phyloP scores from a whole-genome alignment of 768 basidiomycete genomes.

The Exidia glandulosa region DNA sequence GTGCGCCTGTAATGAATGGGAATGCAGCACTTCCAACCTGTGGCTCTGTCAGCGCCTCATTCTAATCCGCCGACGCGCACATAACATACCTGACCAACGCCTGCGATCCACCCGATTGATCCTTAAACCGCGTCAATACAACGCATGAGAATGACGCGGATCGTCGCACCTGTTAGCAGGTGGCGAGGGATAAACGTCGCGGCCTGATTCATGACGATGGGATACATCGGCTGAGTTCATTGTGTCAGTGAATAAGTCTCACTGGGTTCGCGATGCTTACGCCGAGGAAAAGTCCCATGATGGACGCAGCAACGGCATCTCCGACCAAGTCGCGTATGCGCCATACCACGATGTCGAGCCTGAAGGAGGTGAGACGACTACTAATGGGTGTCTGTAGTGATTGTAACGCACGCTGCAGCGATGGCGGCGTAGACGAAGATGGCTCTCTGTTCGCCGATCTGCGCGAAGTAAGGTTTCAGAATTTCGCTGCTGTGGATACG shows the following conservation, averaged over 20 bases:
- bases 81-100: conserved; percentile 52
- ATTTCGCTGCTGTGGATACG: no score
- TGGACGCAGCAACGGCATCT: conserved; percentile 39
- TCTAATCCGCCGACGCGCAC: no score
- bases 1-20: conserved; percentile 62
- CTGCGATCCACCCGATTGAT: conserved; percentile 30
- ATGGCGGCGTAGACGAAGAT: not conserved
- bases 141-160: no score
- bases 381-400: not conserved
- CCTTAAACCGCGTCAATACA: no score
- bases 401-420: conserved; percentile 9
- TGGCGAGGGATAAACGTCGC: conserved; percentile 58
- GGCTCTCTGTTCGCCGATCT: not conserved
- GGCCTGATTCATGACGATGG: conserved; percentile 56
- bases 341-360: conserved; percentile 49
- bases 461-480: not conserved
- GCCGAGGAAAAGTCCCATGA: conserved; percentile 43
- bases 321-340: conserved; percentile 41
- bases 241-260: no score
- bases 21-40: conserved; percentile 59
- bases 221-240: conserved; percentile 40
- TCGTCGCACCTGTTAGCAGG: no score
- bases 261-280: conserved; percentile 14
- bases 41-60: no score
- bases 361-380: conserved; percentile 9